Evolutionary conservation across 2,329 filamentous ascomycete genomes (phyloP).

Genomic region (Verticillium nubilum): DNA sequence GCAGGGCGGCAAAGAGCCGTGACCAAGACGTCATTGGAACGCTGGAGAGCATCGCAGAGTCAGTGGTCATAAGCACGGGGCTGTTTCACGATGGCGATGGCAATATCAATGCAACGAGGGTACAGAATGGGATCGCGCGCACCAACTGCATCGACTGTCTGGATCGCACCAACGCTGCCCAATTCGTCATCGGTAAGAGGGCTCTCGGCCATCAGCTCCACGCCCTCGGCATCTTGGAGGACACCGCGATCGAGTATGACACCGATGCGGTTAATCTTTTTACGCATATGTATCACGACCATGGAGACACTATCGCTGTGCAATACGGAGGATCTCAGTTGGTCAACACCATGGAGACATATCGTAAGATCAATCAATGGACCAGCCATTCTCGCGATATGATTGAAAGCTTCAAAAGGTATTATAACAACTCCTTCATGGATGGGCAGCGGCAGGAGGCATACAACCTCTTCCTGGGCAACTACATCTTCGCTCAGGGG

Average conservation of each 20-base stretch:
- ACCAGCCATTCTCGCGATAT: constrained; percentile 95
- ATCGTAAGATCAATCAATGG: constrained; percentile 98
- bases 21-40: constrained; percentile 93
- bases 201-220: constrained; percentile 89
- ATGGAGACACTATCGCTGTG: constrained; percentile 95
- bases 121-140: constrained; percentile 88
- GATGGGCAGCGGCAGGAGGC: constrained; percentile 97
- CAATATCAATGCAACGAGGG: constrained; percentile 55
- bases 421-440: constrained; percentile 98
- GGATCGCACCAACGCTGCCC: constrained; percentile 93
- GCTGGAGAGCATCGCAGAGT: constrained; percentile 82
- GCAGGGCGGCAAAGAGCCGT: constrained; percentile 82
- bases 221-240: constrained; percentile 79
- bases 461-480: constrained; percentile 94
- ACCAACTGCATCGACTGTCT: constrained; percentile 99
- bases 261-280: constrained; percentile 95
- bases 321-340: constrained; percentile 97
- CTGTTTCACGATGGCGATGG: constrained; percentile 93
- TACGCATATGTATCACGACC: constrained; percentile 97
- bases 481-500: constrained; percentile 82
- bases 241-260: constrained; percentile 80
- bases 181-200: constrained; percentile 95
- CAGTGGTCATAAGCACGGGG: constrained; percentile 77
- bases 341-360: constrained; percentile 99
- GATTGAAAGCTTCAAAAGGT: constrained; percentile 98